Conservation (phyloP, 208 protist species). For the Acanthamoeba polyphaga region DNA sequence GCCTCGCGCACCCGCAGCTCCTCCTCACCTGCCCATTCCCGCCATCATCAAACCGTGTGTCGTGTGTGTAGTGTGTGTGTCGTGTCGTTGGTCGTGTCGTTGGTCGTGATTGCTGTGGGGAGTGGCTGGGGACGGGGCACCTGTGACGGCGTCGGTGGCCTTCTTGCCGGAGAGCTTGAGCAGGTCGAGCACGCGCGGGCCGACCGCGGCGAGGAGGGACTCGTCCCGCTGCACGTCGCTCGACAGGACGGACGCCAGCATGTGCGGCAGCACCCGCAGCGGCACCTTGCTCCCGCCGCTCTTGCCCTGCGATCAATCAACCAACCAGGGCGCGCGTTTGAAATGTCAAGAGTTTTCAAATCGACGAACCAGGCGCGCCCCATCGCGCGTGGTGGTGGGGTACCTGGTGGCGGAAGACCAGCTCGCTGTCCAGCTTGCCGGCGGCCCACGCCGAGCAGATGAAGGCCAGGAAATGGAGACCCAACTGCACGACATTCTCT, state of each 20-base stretch:
- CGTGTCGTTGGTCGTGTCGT: not conserved
- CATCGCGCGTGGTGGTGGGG: no score
- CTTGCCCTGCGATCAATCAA: not conserved
- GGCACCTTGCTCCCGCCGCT: constrained; percentile 50
- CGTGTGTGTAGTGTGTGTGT: not conserved
- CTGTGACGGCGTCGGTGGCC: not conserved
- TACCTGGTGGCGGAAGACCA: constrained; percentile 49
- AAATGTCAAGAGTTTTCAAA: no score
- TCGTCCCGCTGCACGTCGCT: not conserved
- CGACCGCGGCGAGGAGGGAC: constrained; percentile 4
- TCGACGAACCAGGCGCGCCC: no score
- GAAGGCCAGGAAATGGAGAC: constrained; percentile 56
- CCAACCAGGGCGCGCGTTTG: not conserved
- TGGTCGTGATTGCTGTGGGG: no score
- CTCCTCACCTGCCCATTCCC: not conserved
- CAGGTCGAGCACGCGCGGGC: constrained; percentile 7
- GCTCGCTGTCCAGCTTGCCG: constrained; percentile 15
- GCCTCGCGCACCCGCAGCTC: not conserved
- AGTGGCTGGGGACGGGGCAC: not conserved
- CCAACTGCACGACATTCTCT: no score
- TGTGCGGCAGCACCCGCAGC: constrained; percentile 67
- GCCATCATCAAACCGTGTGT: not conserved
- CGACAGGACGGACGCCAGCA: constrained; percentile 16
- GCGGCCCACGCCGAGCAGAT: constrained; percentile 45
- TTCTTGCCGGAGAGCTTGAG: constrained; percentile 29